phyloP scores from a whole-genome alignment of 306 rosid species.

The Cicer pinnatifidum region DNA sequence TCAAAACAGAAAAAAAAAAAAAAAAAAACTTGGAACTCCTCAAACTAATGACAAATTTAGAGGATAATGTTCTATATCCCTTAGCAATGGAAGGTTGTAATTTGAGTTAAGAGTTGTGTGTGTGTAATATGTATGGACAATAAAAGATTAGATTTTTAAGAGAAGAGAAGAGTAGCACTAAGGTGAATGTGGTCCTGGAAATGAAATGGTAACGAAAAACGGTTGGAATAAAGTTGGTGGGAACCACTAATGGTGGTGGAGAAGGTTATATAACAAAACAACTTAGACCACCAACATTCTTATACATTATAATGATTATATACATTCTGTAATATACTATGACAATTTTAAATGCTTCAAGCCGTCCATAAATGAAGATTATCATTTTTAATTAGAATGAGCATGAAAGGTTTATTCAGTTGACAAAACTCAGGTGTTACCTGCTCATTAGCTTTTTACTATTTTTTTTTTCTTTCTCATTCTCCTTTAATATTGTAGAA shows the following conservation, averaged over 20 bases:
- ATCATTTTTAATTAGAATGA: background rate
- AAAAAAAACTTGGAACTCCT: background rate
- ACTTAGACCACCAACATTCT: background rate
- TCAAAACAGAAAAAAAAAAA: background rate
- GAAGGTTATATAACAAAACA: constrained; percentile 46
- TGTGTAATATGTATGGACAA: background rate
- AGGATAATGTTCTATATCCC: background rate
- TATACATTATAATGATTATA: background rate
- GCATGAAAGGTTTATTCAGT: background rate
- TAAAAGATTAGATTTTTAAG: constrained; percentile 37
- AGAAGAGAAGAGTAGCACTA: constrained; percentile 27
- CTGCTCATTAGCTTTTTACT: background rate
- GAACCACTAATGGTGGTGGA: constrained; percentile 52
- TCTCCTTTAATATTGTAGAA: no score
- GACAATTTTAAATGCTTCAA: background rate
- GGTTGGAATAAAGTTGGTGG: constrained; percentile 52
- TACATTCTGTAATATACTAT: constrained; percentile 24
- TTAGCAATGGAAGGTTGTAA: background rate
- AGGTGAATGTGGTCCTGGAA: constrained; percentile 44
- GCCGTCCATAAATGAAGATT: background rate
- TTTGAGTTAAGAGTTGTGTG: constrained; percentile 33
- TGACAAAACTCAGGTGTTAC: background rate
- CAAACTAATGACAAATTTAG: background rate
- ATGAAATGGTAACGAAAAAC: constrained; percentile 44
- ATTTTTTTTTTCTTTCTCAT: no score